Evolutionary conservation across 176 grass and related monocot species (phyloP).

Genomic region (Lolium perenne): DNA sequence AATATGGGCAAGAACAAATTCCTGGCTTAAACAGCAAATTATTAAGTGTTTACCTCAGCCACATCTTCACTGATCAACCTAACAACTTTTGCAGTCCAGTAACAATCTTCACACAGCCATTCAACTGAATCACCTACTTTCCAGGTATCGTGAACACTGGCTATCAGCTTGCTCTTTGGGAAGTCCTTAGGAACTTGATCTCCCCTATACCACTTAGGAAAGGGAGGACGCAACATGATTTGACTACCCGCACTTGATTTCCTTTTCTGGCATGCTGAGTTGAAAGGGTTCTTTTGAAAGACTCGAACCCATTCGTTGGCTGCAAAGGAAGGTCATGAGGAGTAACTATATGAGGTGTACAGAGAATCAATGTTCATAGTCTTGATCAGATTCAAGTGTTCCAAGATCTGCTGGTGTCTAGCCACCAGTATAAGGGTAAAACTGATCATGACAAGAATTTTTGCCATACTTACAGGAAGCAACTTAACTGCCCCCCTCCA

Average conservation of each 20-base stretch:
- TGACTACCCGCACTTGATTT: conserved; percentile 33
- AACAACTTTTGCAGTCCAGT: conserved; percentile 62
- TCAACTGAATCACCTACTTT: conserved; percentile 72
- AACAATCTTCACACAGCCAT: conserved; percentile 53
- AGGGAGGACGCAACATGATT: conserved; percentile 68
- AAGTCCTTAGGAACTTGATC: conserved; percentile 42
- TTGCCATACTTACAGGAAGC: background rate
- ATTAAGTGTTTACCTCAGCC: conserved; percentile 47
- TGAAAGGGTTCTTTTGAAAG: conserved; percentile 44
- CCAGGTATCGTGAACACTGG: conserved; percentile 46
- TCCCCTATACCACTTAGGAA: conserved; percentile 55
- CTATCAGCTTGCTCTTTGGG: conserved; percentile 42
- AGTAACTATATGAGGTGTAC: conserved; percentile 11
- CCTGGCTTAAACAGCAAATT: background rate
- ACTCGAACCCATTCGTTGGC: conserved; percentile 52
- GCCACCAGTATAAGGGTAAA: conserved; percentile 22
- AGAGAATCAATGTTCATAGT: conserved; percentile 21
- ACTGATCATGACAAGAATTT: background rate
- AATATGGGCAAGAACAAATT: conserved; percentile 2
- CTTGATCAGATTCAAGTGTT: background rate
- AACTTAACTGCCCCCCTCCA: background rate
- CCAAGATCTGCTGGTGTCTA: conserved; percentile 19
- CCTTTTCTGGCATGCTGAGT: conserved; percentile 3
- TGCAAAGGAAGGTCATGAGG: conserved; percentile 30
- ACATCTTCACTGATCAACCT: conserved; percentile 45